Conservation (phyloP, 306 rosid genomes). For the Malus domestica region ASM211411v1 NC_041798.1:28748501-28749000, state of each 20-base stretch:
- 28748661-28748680: conserved; percentile 2
- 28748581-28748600: not conserved
- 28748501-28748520: not conserved
- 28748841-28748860: not conserved
- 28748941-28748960: too few relatives aligned
- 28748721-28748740: not conserved
- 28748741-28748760: too few relatives aligned
- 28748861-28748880: not conserved
- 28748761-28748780: not conserved
- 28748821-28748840: not conserved
- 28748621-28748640: not conserved
- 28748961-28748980: too few relatives aligned
- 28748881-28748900: not conserved
- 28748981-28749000: not conserved
- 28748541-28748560: not conserved
- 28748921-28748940: too few relatives aligned
- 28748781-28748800: conserved; percentile 12
- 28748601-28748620: not conserved
- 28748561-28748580: not conserved
- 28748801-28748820: not conserved
- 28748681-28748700: not conserved
- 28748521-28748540: not conserved
- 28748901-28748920: not conserved
- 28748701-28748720: not conserved
- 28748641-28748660: not conserved